phyloP scores from a whole-genome alignment of 805 yeast species.

The Candida manassasensis region DNA sequence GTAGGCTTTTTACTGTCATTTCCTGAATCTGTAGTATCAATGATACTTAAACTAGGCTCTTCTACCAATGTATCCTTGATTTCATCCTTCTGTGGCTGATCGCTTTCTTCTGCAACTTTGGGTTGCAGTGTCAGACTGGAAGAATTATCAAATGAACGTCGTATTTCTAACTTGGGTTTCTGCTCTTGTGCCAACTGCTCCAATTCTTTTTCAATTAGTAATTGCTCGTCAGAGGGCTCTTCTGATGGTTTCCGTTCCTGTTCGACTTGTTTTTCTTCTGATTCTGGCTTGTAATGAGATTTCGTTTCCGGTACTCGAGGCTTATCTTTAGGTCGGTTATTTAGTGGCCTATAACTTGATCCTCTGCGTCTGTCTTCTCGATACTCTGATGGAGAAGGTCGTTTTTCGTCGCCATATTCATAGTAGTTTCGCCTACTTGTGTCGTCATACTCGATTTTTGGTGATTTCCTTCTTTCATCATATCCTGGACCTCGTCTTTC shows the following conservation, averaged over 20 bases:
- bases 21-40: too few relatives aligned
- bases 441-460: not conserved
- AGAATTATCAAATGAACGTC: too few relatives aligned
- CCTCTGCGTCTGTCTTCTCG: slow-evolving; percentile 1
- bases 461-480: not conserved
- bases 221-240: slow-evolving; percentile 2
- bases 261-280: too few relatives aligned
- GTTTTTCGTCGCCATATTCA: slow-evolving; percentile 4
- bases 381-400: not conserved
- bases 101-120: too few relatives aligned
- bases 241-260: too few relatives aligned
- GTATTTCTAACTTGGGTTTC: not conserved
- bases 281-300: not conserved
- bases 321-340: not conserved
- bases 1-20: too few relatives aligned
- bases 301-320: not conserved
- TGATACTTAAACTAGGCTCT: too few relatives aligned
- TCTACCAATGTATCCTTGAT: too few relatives aligned
- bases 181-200: not conserved
- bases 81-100: too few relatives aligned
- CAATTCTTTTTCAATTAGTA: slow-evolving; percentile 3
- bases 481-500: not conserved
- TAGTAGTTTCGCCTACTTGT: slow-evolving; percentile 3
- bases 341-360: not conserved
- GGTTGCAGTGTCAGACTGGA: too few relatives aligned